phyloP scores from a whole-genome alignment of 441 rosid species.

The Erodium trifolium region DNA sequence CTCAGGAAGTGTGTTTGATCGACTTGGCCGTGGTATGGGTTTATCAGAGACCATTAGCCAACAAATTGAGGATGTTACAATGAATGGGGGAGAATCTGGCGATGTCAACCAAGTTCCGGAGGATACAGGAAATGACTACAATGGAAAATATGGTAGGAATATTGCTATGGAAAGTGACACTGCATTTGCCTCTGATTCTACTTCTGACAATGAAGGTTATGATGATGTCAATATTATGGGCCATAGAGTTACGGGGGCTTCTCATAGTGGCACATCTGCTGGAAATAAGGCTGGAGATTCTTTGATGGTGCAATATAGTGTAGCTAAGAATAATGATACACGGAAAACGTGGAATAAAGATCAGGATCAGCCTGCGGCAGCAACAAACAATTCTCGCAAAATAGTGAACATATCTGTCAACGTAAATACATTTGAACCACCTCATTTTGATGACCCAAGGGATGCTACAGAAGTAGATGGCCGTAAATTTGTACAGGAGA shows the following conservation, averaged over 20 bases:
- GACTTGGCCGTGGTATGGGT: slow-evolving; percentile 52
- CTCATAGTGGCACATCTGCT: slow-evolving; percentile 29
- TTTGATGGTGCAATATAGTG: slow-evolving; percentile 31
- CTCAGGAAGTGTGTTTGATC: slow-evolving; percentile 77
- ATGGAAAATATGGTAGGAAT: slow-evolving; percentile 30
- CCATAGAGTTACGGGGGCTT: slow-evolving; percentile 22
- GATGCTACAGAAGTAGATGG: slow-evolving; percentile 32
- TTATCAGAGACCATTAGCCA: slow-evolving; percentile 29
- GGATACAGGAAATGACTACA: slow-evolving; percentile 31
- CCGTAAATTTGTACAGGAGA: slow-evolving; percentile 34
- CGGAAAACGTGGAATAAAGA: slow-evolving; percentile 25
- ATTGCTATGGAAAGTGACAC: slow-evolving; percentile 32
- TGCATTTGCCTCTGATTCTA: slow-evolving; percentile 31
- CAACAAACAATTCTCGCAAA: slow-evolving; percentile 33
- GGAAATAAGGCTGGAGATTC: slow-evolving; percentile 38
- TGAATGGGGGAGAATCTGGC: slow-evolving; percentile 39
- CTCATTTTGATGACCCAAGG: slow-evolving; percentile 36
- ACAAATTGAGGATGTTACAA: slow-evolving; percentile 28
- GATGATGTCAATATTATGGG: slow-evolving; percentile 33
- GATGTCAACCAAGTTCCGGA: slow-evolving; percentile 31
- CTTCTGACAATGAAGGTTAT: slow-evolving; percentile 39
- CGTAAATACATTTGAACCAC: slow-evolving; percentile 42
- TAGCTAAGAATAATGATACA: slow-evolving; percentile 26
- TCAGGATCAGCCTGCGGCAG: slow-evolving; percentile 30
- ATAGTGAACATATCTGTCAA: slow-evolving; percentile 35